Evolutionary conservation across 306 rosid genomes (phyloP), one percentile per base, ranked within the genome.

Genomic region (Dalbergia cochinchinensis): DNA sequence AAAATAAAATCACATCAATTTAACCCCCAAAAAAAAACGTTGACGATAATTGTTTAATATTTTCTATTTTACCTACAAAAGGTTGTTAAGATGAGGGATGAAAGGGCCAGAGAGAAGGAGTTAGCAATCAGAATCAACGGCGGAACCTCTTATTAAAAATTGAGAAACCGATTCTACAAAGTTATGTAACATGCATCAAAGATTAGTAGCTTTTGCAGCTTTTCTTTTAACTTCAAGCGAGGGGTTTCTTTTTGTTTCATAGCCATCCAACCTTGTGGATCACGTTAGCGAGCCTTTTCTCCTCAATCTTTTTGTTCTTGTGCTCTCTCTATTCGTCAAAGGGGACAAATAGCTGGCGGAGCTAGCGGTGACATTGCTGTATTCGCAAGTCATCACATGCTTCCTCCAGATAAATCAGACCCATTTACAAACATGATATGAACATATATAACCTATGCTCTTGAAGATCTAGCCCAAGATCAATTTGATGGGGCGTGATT

Each of bases 361-460:
- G n/a, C 48, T 19, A 71, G 11, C 31, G 37, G 14, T 37, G 48
- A 51, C 37, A 37, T 79, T 47, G 72, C 83, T 70, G 78, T 18
- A 51, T 71, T 50, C 73, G 71, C 73, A 71, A 71, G 78, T 22
- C 2, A 71, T 53, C 78, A 71, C 53, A 47, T 79, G 83, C 51
- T 54, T 69, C 20, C n/a, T 15, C 20, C 48, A 42, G 12, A 42
- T 7, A 6, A 53, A 53, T 15, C 58, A 15, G 20, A 53, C 58
- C 9, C n/a, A n/a, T n/a, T n/a, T n/a, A n/a, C n/a, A n/a, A n/a
- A n/a, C n/a, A n/a, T n/a, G n/a, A n/a, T n/a, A n/a, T n/a, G n/a
- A n/a, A n/a, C n/a, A n/a, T n/a, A n/a, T n/a, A n/a, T n/a, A n/a
- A n/a, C n/a, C n/a, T n/a, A n/a, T 18, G 16, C 61, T 53, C 5